Base-by-base conservation (phyloP, 441 rosid species). In the Aleurites moluccanus region DNA sequence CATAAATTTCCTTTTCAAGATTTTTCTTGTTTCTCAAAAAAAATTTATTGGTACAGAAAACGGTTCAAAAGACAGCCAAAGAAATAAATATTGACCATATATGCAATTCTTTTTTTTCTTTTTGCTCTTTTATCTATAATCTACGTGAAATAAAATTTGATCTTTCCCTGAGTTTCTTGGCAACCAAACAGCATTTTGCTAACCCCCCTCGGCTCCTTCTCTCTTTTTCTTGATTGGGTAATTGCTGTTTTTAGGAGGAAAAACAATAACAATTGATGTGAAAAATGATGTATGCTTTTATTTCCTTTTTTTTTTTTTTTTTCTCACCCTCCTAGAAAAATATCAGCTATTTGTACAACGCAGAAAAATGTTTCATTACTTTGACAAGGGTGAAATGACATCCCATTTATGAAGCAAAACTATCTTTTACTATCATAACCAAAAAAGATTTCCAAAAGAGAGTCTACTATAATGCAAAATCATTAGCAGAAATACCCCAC, bases 331-430 rank as follows among this genome's bases (percentile, higher is more conserved):
- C 35, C 64, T 40, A 27, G 0, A 20, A 18, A 76, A 70, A 38
- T 21, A 55, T 70, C 71, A 77, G 60, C 79, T 77, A 77, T n/a
- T 64, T 71, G 67, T 70, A 77, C 79, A 77, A 56, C 59, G 55
- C 15, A 49, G 1, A n/a, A 30, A 30, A 28, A 64, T 56, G 25
- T 62, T 64, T 64, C 53, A 53, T 33, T 70, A 70, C 70, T 67
- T 64, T 38, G 53, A 62, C 23, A 45, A 61, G 78, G 74, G 62
- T 38, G 61, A 53, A 49, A 75, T 45, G 55, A 6, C 73, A 67
- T 57, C 78, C 78, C 27, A 47, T 64, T 69, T 70, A 61, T 7
- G 56, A 4, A 55, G 56, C 67, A 49, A 53, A 62, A 40, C 66
- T 70, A 70, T 55, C 75, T 25, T 38, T 38, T 38, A 55, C 9